A percentile compares a stretch with the other conserved stretches of the same genome.
Conservation (phyloP, 768 basidiomycete species). For the Albatrellus ellisii region DNA sequence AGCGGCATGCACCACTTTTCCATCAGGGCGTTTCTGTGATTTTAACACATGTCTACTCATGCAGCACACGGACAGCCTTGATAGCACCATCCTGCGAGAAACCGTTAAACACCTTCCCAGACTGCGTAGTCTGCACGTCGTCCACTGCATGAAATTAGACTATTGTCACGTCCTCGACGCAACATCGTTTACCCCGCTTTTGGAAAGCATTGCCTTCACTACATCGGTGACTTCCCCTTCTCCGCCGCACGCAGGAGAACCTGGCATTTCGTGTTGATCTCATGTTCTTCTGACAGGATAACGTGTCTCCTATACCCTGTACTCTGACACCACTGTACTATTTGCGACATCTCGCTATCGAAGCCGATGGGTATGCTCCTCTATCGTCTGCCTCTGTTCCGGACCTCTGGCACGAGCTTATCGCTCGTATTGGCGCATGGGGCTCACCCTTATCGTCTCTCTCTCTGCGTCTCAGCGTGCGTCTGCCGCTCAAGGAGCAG, state of each 20-base stretch:
- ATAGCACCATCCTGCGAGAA: constrained; percentile 34
- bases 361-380: constrained; percentile 25
- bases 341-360: constrained; percentile 40
- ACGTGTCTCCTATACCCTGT: neutral
- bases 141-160: constrained; percentile 45
- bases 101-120: constrained; percentile 36
- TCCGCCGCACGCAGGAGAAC: constrained; percentile 11
- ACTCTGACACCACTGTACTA: constrained; percentile 23
- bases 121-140: constrained; percentile 44
- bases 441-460: constrained; percentile 10
- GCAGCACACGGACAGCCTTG: constrained; percentile 45
- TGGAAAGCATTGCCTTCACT: constrained; percentile 51
- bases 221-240: constrained; percentile 33
- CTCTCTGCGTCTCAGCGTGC: constrained; percentile 8
- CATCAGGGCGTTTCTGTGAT: constrained; percentile 1
- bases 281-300: neutral
- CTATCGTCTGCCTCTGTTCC: constrained; percentile 10
- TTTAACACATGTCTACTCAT: constrained; percentile 6
- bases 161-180: constrained; percentile 36
- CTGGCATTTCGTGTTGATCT: constrained; percentile 4
- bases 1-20: constrained; percentile 17
- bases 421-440: constrained; percentile 16
- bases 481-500: constrained; percentile 2
- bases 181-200: constrained; percentile 32
- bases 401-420: constrained; percentile 19